A percentile compares a stretch with the other conserved stretches of the same genome.
phyloP scores from a whole-genome alignment of 2,329 filamentous ascomycete genomes.

The Epicoccum nigrum region DNA sequence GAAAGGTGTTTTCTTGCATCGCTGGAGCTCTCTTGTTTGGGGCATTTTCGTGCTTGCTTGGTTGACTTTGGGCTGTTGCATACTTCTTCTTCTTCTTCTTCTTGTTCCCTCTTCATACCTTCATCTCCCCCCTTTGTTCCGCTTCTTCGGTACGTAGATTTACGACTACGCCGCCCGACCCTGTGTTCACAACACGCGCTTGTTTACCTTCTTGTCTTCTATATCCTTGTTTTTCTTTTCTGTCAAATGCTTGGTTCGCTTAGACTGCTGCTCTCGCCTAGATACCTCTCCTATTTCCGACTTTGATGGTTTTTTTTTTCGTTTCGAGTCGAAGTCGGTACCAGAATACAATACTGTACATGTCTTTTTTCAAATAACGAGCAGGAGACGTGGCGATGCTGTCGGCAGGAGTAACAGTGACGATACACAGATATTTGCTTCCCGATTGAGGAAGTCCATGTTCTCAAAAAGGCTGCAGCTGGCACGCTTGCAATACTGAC shows the following conservation, averaged over 20 bases:
- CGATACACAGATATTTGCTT: no score
- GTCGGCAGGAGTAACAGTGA: no score
- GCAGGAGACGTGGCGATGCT: no score
- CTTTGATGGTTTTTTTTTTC: no score
- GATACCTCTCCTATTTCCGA: slow-evolving; percentile 1
- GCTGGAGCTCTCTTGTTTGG: not conserved
- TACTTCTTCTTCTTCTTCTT: not conserved
- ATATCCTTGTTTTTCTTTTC: not conserved
- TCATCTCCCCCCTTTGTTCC: not conserved
- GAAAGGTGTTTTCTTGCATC: no score
- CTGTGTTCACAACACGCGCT: not conserved
- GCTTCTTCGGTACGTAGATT: not conserved
- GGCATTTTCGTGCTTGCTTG: not conserved
- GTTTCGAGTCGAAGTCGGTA: no score
- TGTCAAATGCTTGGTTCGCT: not conserved
- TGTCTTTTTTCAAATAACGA: no score
- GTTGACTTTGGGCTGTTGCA: not conserved
- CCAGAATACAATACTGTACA: no score
- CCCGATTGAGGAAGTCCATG: no score
- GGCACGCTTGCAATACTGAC: no score
- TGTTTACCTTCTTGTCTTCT: not conserved
- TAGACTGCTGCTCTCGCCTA: slow-evolving; percentile 1
- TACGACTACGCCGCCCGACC: not conserved
- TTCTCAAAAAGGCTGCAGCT: no score
- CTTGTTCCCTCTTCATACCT: not conserved